phyloP scores from a whole-genome alignment of 106 monocot species.

The Vanilla planifolia region DNA sequence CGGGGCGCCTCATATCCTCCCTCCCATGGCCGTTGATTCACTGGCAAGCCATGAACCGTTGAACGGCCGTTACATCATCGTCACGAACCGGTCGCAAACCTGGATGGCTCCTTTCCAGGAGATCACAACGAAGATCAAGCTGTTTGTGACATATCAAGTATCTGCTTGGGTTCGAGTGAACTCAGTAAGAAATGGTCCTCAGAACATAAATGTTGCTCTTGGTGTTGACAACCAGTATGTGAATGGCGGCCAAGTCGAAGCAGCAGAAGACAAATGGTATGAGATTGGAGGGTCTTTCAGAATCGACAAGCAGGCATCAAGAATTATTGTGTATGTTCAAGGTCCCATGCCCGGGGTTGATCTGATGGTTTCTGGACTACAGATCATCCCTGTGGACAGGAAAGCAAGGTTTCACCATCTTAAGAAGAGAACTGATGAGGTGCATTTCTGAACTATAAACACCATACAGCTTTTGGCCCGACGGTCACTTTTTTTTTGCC shows the following conservation, averaged over 20 bases:
- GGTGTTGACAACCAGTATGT: constrained; percentile 70
- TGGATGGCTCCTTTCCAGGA: constrained; percentile 96
- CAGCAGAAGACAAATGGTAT: constrained; percentile 65
- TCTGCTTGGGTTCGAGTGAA: constrained; percentile 81
- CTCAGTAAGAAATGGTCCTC: constrained; percentile 34
- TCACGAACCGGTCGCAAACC: constrained; percentile 46
- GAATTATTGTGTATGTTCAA: constrained; percentile 64
- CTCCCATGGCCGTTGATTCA: constrained; percentile 36
- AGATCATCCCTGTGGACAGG: constrained; percentile 79
- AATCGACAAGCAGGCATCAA: constrained; percentile 55
- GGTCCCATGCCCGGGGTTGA: constrained; percentile 73
- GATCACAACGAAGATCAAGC: constrained; percentile 55
- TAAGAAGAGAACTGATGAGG: constrained; percentile 67
- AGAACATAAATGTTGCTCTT: constrained; percentile 69
- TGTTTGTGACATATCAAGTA: constrained; percentile 65
- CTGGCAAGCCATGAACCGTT: constrained; percentile 26
- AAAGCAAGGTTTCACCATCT: constrained; percentile 60
- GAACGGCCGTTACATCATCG: constrained; percentile 44
- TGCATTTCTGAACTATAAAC: constrained; percentile 5
- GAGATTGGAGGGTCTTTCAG: constrained; percentile 83
- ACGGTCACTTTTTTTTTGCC: too few relatives aligned
- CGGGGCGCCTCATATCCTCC: constrained; percentile 46
- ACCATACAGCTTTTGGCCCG: not conserved
- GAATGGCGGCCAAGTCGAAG: constrained; percentile 77
- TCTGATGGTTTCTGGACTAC: constrained; percentile 79